Conservation (phyloP, 2,329 filamentous ascomycete genomes). For the Cladosporium sp. region DNA sequence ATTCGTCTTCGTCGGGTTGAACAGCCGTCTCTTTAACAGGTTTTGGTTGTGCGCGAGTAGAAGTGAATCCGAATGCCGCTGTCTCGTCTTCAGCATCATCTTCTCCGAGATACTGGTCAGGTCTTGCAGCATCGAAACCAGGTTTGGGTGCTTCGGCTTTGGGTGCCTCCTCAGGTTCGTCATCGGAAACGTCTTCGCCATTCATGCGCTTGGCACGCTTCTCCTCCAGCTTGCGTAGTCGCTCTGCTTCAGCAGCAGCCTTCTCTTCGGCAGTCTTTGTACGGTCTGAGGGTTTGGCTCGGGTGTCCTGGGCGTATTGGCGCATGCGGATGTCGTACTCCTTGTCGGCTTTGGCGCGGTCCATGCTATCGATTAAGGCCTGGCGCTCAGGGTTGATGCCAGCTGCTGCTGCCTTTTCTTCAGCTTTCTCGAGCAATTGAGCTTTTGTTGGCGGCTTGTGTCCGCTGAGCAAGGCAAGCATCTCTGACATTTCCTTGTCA, state of each 20-base stretch:
- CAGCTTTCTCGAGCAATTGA: slow-evolving; percentile 13
- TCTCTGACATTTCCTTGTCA: slow-evolving; percentile 74
- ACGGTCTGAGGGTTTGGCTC: slow-evolving; percentile 78
- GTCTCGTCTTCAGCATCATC: slow-evolving; percentile 51
- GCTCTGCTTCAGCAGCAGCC: slow-evolving; percentile 69
- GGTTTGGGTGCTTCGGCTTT: slow-evolving; percentile 24
- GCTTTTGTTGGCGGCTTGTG: slow-evolving; percentile 39
- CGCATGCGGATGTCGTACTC: slow-evolving; percentile 83
- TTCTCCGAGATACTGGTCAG: slow-evolving; percentile 16
- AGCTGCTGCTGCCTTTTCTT: slow-evolving; percentile 32
- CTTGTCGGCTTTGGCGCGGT: slow-evolving; percentile 68
- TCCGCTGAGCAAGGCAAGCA: slow-evolving; percentile 66
- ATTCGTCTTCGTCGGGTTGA: slow-evolving; percentile 92
- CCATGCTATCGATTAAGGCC: slow-evolving; percentile 56
- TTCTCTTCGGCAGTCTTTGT: slow-evolving; percentile 90
- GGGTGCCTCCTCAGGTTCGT: slow-evolving; percentile 42
- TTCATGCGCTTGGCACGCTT: slow-evolving; percentile 81
- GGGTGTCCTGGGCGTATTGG: slow-evolving; percentile 76
- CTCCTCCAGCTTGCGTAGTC: slow-evolving; percentile 75
- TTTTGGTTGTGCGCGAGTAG: slow-evolving; percentile 43
- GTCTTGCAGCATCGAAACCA: slow-evolving; percentile 19
- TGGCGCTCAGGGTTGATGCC: slow-evolving; percentile 59
- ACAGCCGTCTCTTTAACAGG: slow-evolving; percentile 49
- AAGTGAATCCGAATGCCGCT: slow-evolving; percentile 59
- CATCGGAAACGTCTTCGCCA: slow-evolving; percentile 70